Evolutionary conservation across 768 basidiomycete genomes (phyloP).

Genomic region (Rhodotorula diobovata): DNA sequence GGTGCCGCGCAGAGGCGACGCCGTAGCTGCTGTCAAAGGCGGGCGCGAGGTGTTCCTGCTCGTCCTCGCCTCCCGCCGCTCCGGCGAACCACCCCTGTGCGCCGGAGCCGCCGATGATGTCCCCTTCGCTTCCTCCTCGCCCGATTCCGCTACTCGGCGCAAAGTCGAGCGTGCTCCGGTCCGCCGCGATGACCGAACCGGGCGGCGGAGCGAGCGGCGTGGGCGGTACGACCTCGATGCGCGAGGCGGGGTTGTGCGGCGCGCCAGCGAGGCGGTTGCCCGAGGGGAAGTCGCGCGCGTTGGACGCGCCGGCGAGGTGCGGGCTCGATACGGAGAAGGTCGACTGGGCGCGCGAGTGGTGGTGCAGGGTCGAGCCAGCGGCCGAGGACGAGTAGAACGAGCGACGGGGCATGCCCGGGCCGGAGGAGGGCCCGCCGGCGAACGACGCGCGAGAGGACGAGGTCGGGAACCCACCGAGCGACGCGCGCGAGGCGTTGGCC

Average conservation of each 20-base stretch:
- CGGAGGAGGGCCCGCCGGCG: neutral
- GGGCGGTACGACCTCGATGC: conserved; percentile 65
- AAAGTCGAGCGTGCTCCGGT: conserved; percentile 38
- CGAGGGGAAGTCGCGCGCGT: conserved; percentile 7
- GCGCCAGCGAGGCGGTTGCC: conserved; percentile 53
- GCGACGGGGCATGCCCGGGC: conserved; percentile 10
- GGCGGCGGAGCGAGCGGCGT: conserved; percentile 57
- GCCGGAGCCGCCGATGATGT: too few species aligned
- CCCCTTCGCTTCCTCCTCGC: neutral
- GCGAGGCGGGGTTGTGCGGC: conserved; percentile 61
- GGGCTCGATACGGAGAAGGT: conserved; percentile 1
- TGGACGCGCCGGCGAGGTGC: neutral
- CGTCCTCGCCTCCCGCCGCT: neutral
- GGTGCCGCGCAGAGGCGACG: neutral
- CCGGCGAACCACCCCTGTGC: neutral
- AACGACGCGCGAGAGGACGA: conserved; percentile 24
- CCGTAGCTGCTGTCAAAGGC: conserved; percentile 1
- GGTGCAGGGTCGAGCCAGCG: conserved; percentile 5
- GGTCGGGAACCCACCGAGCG: conserved; percentile 5
- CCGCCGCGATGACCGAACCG: conserved; percentile 34
- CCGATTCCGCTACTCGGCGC: conserved; percentile 35
- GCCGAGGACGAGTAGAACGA: conserved; percentile 18
- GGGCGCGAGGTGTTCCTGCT: conserved; percentile 3
- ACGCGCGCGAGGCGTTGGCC: neutral
- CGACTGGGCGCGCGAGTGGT: conserved; percentile 19